phyloP scores from a whole-genome alignment of 208 protist genomes.

The Crithidia bombi region DNA sequence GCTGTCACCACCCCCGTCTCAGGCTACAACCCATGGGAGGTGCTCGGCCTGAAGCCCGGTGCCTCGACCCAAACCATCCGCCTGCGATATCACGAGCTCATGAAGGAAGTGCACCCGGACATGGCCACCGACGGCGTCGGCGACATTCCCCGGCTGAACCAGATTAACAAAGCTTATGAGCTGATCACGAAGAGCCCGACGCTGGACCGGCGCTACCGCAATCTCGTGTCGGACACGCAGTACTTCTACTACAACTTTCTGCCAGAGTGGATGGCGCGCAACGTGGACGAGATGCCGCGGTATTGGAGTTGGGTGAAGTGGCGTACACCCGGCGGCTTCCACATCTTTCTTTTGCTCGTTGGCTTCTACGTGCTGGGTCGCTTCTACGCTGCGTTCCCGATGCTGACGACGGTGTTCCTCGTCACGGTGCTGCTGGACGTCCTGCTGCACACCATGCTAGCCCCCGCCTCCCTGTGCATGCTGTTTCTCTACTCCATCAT shows the following conservation, averaged over 20 bases:
- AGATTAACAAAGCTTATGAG: slow-evolving; percentile 92
- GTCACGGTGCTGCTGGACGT: slow-evolving; percentile 68
- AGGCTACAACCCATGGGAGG: slow-evolving; percentile 89
- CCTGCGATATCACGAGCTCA: slow-evolving; percentile 85
- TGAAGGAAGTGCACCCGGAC: slow-evolving; percentile 86
- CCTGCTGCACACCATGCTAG: slow-evolving; percentile 87
- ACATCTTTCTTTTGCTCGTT: slow-evolving; percentile 65
- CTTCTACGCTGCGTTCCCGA: slow-evolving; percentile 75
- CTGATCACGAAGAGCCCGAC: slow-evolving; percentile 89
- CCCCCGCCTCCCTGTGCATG: slow-evolving; percentile 82
- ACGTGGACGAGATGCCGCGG: slow-evolving; percentile 92
- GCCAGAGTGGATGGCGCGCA: slow-evolving; percentile 91
- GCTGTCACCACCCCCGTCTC: slow-evolving; percentile 47
- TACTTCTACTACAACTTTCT: slow-evolving; percentile 90
- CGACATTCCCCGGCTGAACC: slow-evolving; percentile 82
- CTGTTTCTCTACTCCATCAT: slow-evolving; percentile 88
- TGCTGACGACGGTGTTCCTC: slow-evolving; percentile 70
- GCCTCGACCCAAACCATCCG: slow-evolving; percentile 75
- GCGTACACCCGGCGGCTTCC: slow-evolving; percentile 69
- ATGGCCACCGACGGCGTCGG: slow-evolving; percentile 67
- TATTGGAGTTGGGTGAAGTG: slow-evolving; percentile 91
- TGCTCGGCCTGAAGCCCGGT: slow-evolving; percentile 81
- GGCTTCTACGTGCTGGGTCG: slow-evolving; percentile 78
- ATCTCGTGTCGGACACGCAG: slow-evolving; percentile 85
- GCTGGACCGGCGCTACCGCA: slow-evolving; percentile 87